Base-by-base conservation (phyloP, 306 rosid genomes). In the Oemleria cerasiformis region DNA sequence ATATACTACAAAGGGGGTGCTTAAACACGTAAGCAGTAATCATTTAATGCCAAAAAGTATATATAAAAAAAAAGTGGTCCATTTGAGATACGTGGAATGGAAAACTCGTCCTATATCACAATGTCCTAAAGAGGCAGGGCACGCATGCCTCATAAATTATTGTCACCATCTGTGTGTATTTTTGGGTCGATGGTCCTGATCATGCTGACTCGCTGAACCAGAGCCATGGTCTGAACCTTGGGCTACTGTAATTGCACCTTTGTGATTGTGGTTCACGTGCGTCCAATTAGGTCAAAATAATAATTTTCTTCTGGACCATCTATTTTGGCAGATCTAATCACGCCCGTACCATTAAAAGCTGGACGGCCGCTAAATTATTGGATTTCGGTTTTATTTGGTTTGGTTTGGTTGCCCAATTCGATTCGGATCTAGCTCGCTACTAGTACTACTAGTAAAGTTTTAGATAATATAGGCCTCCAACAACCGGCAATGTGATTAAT, bases 191-290 rank as follows among this genome's bases (percentile, higher is more conserved):
- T 11, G 2, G 12, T 7, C 5, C 19, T n/a, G 57, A 20, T 4
- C n/a, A 7, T n/a, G 25, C 16, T 56, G 38, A 73, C 68, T n/a
- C 13, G 5, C 41, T 8, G 67, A 13, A 50, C 2, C 20, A 47
- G 50, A 10, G 50, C 50, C n/a, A 7, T n/a, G 25, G n/a, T 30
- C 36, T 30, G 36, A 30, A 30, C 36, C 36, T 0, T 30, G 36
- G 0, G 17, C 16, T 45, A 13, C 17, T 45, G 50, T 30, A 16
- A 23, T 1, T 45, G 70, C 58, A 67, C 67, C 2, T 30, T 30
- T 30, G 36, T 30, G 60, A 61, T 43, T 77, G 54, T 68, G 68
- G 58, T 63, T 79, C 79, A 55, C 82, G 67, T 68, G 78, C 40
- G 19, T 2, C 39, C 50, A 57, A 56, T 30, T 30, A 30, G 36